Evolutionary conservation across 176 grass and related monocot genomes (phyloP).

Genomic region (Aegilops umbellulata): DNA sequence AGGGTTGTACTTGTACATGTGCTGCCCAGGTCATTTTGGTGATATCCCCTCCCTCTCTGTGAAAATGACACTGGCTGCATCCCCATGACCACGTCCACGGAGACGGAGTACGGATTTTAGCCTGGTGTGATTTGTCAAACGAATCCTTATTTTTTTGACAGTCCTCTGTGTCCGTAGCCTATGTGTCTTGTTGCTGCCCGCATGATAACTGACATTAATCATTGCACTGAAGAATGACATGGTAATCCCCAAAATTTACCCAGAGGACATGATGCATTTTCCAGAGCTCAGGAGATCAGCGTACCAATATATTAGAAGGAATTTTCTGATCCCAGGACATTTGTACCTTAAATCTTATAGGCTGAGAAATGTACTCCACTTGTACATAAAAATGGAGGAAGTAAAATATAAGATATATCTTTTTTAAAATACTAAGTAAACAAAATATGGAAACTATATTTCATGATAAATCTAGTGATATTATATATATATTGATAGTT

Average conservation of each 20-base stretch:
- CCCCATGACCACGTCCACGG: neutral
- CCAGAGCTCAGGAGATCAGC: no score
- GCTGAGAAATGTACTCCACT: no score
- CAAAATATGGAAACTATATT: no score
- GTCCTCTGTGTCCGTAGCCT: neutral
- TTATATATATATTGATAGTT: no score
- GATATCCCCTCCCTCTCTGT: no score
- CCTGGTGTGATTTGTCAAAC: conserved; percentile 46
- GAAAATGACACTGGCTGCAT: neutral
- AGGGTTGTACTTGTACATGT: neutral
- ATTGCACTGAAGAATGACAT: neutral
- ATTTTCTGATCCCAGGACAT: no score
- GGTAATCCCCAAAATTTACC: neutral
- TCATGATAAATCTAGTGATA: no score
- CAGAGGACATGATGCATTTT: neutral
- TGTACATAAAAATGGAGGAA: no score
- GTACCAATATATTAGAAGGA: no score
- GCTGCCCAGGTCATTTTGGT: conserved; percentile 9
- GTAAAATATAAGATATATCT: no score
- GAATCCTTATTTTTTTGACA: conserved; percentile 9
- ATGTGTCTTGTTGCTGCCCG: neutral
- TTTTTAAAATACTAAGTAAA: no score
- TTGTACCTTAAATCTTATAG: no score
- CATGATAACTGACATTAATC: neutral
- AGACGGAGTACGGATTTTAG: conserved; percentile 25